Evolutionary conservation across 2,329 filamentous ascomycete genomes (phyloP).

Genomic region (Aureobasidium sp.): DNA sequence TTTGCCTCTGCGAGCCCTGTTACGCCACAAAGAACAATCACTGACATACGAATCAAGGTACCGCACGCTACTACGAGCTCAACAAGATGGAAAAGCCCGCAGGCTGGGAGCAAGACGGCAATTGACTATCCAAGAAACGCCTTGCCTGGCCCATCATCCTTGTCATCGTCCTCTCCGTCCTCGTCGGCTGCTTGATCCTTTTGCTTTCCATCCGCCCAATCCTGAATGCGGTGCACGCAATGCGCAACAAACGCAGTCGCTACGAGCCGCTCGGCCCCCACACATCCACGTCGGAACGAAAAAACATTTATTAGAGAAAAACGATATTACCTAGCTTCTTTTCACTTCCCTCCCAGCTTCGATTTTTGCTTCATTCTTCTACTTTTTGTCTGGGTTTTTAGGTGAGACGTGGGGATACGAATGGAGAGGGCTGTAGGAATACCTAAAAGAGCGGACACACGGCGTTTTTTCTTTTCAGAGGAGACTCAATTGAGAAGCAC

Average conservation of each 20-base stretch:
- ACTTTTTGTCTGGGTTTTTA: not conserved
- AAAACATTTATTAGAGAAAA: not conserved
- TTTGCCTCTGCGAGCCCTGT: slow-evolving; percentile 17
- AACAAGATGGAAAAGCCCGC: slow-evolving; percentile 74
- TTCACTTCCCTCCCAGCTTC: not conserved
- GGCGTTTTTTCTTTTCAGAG: too few relatives aligned
- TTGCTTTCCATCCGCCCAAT: not conserved
- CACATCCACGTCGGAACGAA: not conserved
- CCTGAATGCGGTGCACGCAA: not conserved
- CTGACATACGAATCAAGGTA: slow-evolving; percentile 48
- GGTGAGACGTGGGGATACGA: too few relatives aligned
- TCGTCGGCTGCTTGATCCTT: not conserved
- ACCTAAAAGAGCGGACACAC: not conserved
- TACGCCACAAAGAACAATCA: not conserved
- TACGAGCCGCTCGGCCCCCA: slow-evolving; percentile 7
- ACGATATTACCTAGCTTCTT: not conserved
- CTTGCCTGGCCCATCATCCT: not conserved
- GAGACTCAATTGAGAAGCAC: too few relatives aligned
- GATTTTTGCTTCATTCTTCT: not conserved
- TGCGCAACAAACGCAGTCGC: not conserved
- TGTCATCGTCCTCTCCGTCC: not conserved
- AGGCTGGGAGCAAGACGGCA: slow-evolving; percentile 57
- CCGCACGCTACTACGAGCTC: slow-evolving; percentile 74
- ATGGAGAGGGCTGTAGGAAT: too few relatives aligned
- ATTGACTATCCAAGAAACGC: slow-evolving; percentile 20